Percentiles rank a stretch among this genome's conserved stretches.
phyloP scores from a whole-genome alignment of 345 rosid species.

The Salix dunnii region DNA sequence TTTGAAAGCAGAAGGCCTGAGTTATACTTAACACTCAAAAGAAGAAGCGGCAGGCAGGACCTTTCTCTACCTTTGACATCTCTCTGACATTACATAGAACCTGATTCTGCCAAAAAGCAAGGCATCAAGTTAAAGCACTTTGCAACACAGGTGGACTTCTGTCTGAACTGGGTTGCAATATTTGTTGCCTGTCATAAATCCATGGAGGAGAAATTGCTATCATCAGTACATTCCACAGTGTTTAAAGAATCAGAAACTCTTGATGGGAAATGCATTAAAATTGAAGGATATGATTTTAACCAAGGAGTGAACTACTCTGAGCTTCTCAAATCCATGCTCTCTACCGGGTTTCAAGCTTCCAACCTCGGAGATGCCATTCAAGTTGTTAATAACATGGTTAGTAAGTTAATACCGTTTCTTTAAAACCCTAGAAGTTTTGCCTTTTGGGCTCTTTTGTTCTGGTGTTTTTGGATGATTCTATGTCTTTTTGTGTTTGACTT shows the following conservation, averaged over 20 bases:
- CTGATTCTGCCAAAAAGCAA: background rate
- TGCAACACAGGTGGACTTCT: background rate
- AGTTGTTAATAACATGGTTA: slow-evolving; percentile 76
- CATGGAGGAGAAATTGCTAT: slow-evolving; percentile 42
- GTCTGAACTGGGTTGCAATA: background rate
- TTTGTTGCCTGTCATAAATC: background rate
- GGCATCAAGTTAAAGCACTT: background rate
- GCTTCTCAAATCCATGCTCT: slow-evolving; percentile 69
- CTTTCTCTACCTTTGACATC: background rate
- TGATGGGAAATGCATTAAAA: slow-evolving; percentile 55
- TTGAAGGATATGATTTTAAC: slow-evolving; percentile 85
- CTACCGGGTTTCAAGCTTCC: slow-evolving; percentile 96
- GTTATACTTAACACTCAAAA: background rate
- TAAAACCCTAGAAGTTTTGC: background rate
- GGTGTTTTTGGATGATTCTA: background rate
- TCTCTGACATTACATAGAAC: background rate
- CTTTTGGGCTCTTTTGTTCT: background rate
- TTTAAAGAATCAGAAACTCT: slow-evolving; percentile 74
- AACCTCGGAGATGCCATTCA: slow-evolving; percentile 83
- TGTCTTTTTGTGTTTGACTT: background rate
- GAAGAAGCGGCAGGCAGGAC: background rate
- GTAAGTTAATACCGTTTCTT: slow-evolving; percentile 7
- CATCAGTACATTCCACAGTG: slow-evolving; percentile 60
- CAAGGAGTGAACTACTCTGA: slow-evolving; percentile 47
- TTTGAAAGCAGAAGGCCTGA: background rate